Evolutionary conservation across 345 rosid genomes (phyloP).

Genomic region (Dovyalis caffra): DNA sequence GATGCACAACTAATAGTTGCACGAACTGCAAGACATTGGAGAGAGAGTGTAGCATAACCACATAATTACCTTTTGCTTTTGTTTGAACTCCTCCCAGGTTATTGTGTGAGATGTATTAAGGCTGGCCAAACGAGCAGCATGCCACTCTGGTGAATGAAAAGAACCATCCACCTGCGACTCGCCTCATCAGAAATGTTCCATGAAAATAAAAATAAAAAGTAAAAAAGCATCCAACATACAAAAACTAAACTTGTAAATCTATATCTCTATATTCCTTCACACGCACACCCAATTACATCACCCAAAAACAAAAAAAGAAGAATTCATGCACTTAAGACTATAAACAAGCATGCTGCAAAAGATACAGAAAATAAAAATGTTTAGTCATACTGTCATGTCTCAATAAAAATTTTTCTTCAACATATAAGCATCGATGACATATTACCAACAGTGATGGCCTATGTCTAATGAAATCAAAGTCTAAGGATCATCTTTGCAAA

Average conservation of each 20-base stretch:
- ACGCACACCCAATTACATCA: not conserved
- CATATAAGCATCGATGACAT: not conserved
- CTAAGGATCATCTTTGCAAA: not conserved
- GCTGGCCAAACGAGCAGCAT: conserved; percentile 99
- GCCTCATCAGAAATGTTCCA: conserved; percentile 87
- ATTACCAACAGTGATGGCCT: not conserved
- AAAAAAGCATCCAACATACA: not conserved
- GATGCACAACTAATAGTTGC: not conserved
- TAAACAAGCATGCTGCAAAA: not conserved
- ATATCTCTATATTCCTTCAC: not conserved
- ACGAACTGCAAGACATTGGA: not conserved
- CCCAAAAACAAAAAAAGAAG: not conserved
- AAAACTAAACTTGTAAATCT: not conserved
- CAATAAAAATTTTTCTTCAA: not conserved
- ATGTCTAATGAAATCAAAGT: not conserved
- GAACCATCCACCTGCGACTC: conserved; percentile 99
- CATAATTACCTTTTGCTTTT: conserved; percentile 74
- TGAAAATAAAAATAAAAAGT: conserved; percentile 6
- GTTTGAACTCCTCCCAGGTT: conserved; percentile 93
- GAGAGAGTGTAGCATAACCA: not conserved
- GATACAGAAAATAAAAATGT: not conserved
- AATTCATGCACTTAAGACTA: not conserved
- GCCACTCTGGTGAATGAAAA: conserved; percentile 99
- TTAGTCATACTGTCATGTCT: not conserved
- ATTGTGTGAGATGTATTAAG: conserved; percentile 90